A percentile compares a stretch with the other conserved stretches of the same genome.
Evolutionary conservation across 345 rosid species (phyloP).

Genomic region (Rhizophora mangle): DNA sequence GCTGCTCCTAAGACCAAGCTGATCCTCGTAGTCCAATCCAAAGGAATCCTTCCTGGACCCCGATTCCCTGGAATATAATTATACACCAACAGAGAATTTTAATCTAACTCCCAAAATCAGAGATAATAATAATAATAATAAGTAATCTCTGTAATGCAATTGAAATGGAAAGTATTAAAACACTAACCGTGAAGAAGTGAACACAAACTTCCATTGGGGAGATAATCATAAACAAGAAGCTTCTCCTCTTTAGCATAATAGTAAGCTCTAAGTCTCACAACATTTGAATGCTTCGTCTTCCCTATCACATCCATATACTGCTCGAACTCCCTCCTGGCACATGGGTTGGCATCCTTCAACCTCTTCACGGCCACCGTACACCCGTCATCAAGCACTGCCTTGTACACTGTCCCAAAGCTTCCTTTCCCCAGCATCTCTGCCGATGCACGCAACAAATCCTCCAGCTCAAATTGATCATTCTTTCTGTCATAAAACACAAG

Average conservation of each 20-base stretch:
- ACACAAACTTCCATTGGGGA: conserved; percentile 80
- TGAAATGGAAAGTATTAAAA: not conserved
- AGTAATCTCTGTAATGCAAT: not conserved
- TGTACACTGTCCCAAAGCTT: conserved; percentile 83
- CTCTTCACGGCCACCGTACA: conserved; percentile 84
- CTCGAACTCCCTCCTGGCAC: conserved; percentile 84
- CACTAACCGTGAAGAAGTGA: conserved; percentile 79
- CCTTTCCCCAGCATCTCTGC: conserved; percentile 99
- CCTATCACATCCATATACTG: conserved; percentile 93
- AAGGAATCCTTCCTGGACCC: conserved; percentile 85
- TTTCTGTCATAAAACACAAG: conserved; percentile 79
- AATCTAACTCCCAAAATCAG: not conserved
- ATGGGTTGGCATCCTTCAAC: conserved; percentile 89
- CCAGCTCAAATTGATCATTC: conserved; percentile 67
- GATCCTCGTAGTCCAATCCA: conserved; percentile 98
- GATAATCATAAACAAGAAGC: conserved; percentile 86
- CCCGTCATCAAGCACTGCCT: conserved; percentile 79
- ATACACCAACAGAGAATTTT: not conserved
- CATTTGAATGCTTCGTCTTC: conserved; percentile 67
- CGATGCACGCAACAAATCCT: conserved; percentile 80
- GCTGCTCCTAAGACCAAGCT: conserved; percentile 86
- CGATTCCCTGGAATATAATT: conserved; percentile 49
- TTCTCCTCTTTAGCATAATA: conserved; percentile 94
- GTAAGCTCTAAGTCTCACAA: conserved; percentile 75
- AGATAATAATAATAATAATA: not conserved